Percentiles rank a stretch among this genome's conserved stretches.
phyloP scores from a whole-genome alignment of 768 basidiomycete genomes.

The Trametopsis cervina region DNA sequence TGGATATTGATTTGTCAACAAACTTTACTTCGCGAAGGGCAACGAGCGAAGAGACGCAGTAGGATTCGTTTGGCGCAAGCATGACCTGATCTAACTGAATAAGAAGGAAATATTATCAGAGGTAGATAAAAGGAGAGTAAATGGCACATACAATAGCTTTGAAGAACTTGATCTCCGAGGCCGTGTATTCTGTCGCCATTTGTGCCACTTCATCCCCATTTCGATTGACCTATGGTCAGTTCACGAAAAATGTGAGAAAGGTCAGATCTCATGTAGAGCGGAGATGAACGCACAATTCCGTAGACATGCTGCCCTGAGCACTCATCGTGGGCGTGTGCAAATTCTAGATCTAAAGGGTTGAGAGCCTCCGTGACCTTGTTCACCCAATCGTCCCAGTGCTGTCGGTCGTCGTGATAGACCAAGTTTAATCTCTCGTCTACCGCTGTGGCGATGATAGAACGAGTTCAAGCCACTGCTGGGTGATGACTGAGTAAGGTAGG shows the following conservation, averaged over 20 bases:
- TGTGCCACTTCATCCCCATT: conserved; percentile 80
- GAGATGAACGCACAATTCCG: conserved; percentile 47
- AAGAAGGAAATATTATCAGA: neutral
- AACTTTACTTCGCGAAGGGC: conserved; percentile 64
- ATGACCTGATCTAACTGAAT: conserved; percentile 81
- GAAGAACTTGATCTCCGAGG: conserved; percentile 78
- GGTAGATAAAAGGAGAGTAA: neutral
- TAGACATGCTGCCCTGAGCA: conserved; percentile 55
- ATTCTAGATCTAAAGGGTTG: conserved; percentile 67
- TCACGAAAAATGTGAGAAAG: neutral
- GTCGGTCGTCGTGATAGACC: conserved; percentile 31
- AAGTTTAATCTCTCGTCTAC: conserved; percentile 46
- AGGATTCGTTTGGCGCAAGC: conserved; percentile 67
- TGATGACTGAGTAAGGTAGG: neutral
- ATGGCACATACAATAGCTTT: conserved; percentile 61
- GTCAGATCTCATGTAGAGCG: neutral
- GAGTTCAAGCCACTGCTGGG: too few species aligned
- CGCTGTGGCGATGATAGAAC: conserved; percentile 29
- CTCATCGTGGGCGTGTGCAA: conserved; percentile 60
- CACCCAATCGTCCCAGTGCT: conserved; percentile 57
- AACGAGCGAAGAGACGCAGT: conserved; percentile 68
- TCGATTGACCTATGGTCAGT: conserved; percentile 55
- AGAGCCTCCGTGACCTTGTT: conserved; percentile 52
- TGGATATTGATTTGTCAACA: conserved; percentile 54
- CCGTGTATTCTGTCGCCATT: conserved; percentile 75